Evolutionary conservation across 2,329 filamentous ascomycete genomes (phyloP).

Genomic region (Diplodia intermedia): DNA sequence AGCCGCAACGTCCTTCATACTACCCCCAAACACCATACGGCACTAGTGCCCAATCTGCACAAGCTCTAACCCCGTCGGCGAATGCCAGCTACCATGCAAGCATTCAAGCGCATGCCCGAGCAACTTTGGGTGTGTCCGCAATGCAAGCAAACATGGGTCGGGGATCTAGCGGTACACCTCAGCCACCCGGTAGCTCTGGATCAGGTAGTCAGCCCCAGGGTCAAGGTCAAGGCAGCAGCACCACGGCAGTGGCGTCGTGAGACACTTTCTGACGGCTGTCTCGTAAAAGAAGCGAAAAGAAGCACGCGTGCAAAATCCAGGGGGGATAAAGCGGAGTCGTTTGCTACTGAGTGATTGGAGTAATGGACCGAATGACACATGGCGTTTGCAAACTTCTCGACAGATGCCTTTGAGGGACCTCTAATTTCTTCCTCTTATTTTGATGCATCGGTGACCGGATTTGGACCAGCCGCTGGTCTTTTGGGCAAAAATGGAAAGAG

Average conservation of each 20-base stretch:
- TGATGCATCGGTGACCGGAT: conserved; percentile 5
- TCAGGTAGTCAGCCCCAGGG: conserved; percentile 37
- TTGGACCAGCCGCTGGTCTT: neutral
- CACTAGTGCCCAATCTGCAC: conserved; percentile 43
- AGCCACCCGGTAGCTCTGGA: conserved; percentile 42
- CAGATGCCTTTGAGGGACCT: neutral
- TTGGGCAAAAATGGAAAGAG: conserved; percentile 4
- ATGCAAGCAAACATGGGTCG: conserved; percentile 41
- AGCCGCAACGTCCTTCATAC: conserved; percentile 19
- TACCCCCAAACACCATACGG: conserved; percentile 26
- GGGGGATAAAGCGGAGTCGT: neutral
- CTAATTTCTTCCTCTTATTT: neutral
- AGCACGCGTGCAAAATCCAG: conserved; percentile 7
- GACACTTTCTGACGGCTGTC: neutral
- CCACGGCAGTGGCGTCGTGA: conserved; percentile 36
- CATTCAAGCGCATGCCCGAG: conserved; percentile 43
- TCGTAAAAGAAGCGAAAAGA: neutral
- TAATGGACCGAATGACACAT: conserved; percentile 15
- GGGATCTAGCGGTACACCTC: conserved; percentile 46
- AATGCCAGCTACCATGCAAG: conserved; percentile 36
- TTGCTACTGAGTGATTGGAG: conserved; percentile 17
- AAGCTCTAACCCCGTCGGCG: conserved; percentile 46
- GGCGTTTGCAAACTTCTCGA: neutral
- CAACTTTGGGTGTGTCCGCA: conserved; percentile 40
- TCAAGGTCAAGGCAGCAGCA: conserved; percentile 37